These are phyloP conservation scores for Salinomyces thailandicus DNA, from an alignment of 2,329 filamentous ascomycete species.

Conservation along the genomic window DNA sequence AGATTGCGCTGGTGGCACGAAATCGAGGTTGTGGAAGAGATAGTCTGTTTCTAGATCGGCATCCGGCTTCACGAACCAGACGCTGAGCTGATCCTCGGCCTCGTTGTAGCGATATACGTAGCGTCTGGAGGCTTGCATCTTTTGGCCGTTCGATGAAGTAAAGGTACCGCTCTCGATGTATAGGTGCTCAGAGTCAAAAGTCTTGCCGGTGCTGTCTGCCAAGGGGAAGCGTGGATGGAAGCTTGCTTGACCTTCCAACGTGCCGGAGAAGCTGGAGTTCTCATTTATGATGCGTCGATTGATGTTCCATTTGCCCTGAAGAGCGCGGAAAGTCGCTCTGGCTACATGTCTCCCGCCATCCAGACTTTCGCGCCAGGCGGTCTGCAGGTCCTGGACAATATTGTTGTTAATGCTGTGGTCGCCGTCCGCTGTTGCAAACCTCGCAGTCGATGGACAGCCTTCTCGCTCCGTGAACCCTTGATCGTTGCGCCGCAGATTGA, in stretches of 20 bases:
- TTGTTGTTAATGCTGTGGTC: slow-evolving; percentile 32
- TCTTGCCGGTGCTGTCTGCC: slow-evolving; percentile 9
- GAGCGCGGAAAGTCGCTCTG: slow-evolving; percentile 22
- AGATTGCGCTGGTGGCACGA: slow-evolving; percentile 34
- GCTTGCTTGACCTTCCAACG: slow-evolving; percentile 18
- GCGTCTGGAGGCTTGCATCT: slow-evolving; percentile 51
- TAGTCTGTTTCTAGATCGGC: slow-evolving; percentile 57
- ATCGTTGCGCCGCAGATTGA: slow-evolving; percentile 41
- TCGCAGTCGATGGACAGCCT: slow-evolving; percentile 36
- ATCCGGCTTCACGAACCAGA: slow-evolving; percentile 60
- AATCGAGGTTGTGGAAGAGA: slow-evolving; percentile 60
- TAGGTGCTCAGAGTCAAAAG: slow-evolving; percentile 24
- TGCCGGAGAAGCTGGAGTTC: slow-evolving; percentile 17
- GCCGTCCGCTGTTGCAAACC: slow-evolving; percentile 18
- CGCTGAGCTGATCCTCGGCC: slow-evolving; percentile 48
- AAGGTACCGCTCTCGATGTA: slow-evolving; percentile 23
- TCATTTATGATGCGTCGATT: slow-evolving; percentile 18
- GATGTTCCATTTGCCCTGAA: slow-evolving; percentile 25
- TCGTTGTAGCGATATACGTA: slow-evolving; percentile 66
- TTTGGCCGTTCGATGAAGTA: slow-evolving; percentile 10
- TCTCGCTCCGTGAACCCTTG: slow-evolving; percentile 33
- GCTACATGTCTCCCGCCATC: slow-evolving; percentile 18
- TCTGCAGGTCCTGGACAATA: slow-evolving; percentile 39
- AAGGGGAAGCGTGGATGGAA: slow-evolving; percentile 23
- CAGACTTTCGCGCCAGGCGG: slow-evolving; percentile 15